Percentiles rank a stretch among this genome's conserved stretches.
These are phyloP conservation scores for Aspergillus spinulosporus DNA, from an alignment of 2,329 filamentous ascomycete species.

Conservation along the genomic window DNA sequence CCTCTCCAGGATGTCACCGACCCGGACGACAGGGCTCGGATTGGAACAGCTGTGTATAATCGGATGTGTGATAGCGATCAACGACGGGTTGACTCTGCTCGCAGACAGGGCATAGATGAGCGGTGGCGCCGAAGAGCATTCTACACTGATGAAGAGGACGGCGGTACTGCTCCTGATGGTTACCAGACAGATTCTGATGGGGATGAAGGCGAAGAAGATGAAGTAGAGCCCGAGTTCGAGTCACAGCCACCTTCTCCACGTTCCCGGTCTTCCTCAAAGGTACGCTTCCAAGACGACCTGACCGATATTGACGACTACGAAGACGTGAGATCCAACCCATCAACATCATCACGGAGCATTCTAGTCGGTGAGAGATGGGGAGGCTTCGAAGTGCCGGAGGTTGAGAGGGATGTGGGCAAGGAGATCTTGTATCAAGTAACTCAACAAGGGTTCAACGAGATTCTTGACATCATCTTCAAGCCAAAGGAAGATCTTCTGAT, in stretches of 20 bases:
- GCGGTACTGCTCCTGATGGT: constrained; percentile 62
- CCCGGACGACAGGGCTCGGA: constrained; percentile 42
- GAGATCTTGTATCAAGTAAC: constrained; percentile 90
- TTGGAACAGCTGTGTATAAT: constrained; percentile 40
- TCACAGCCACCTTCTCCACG: constrained; percentile 50
- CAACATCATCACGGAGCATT: constrained; percentile 69
- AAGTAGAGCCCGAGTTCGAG: constrained; percentile 31
- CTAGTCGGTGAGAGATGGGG: constrained; percentile 70
- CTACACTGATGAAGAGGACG: constrained; percentile 84
- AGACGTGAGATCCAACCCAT: constrained; percentile 67
- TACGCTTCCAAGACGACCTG: constrained; percentile 72
- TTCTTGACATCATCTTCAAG: constrained; percentile 84
- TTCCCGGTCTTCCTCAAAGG: constrained; percentile 76
- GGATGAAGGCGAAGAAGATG: constrained; percentile 50
- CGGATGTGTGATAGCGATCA: constrained; percentile 43
- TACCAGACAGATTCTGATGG: constrained; percentile 52
- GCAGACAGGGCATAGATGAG: constrained; percentile 57
- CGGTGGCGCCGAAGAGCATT: constrained; percentile 77
- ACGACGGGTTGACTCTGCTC: constrained; percentile 39
- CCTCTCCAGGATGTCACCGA: constrained; percentile 46
- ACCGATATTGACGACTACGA: constrained; percentile 58
- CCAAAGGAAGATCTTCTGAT: constrained; percentile 74
- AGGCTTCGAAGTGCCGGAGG: constrained; percentile 74
- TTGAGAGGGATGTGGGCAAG: constrained; percentile 78
- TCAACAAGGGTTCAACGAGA: constrained; percentile 89